A percentile compares a stretch with the other conserved stretches of the same genome.
Conservation (phyloP, 2,329 filamentous ascomycete genomes). For the Epichloe hybrida region DNA sequence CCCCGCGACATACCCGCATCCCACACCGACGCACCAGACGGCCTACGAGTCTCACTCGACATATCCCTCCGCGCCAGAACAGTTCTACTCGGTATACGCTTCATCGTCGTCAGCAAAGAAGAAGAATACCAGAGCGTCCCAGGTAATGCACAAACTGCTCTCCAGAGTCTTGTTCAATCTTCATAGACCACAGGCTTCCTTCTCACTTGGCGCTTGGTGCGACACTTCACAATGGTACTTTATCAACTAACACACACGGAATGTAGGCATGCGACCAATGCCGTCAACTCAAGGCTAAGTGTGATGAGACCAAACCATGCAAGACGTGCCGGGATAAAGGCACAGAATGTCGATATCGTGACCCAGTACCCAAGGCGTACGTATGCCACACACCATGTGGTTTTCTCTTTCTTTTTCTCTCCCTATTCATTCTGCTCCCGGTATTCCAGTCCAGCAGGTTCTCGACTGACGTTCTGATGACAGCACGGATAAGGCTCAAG, state of each 20-base stretch:
- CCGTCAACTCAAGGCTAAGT: conserved; percentile 78
- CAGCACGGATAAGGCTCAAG: conserved; percentile 46
- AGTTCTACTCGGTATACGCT: conserved; percentile 28
- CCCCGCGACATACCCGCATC: conserved; percentile 26
- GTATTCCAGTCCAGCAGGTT: neutral
- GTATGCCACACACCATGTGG: neutral
- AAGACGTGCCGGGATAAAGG: conserved; percentile 83
- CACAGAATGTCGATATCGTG: conserved; percentile 74
- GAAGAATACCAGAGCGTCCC: conserved; percentile 52
- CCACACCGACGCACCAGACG: conserved; percentile 25
- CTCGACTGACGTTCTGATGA: conserved; percentile 6
- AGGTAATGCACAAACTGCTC: conserved; percentile 27
- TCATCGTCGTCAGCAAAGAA: conserved; percentile 34
- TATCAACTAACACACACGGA: neutral
- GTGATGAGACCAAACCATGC: conserved; percentile 72
- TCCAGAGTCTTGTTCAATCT: neutral
- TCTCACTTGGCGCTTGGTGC: neutral
- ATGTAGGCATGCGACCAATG: conserved; percentile 79
- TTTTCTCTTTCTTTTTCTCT: neutral
- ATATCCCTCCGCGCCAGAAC: conserved; percentile 21
- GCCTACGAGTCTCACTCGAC: conserved; percentile 23
- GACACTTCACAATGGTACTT: no score
- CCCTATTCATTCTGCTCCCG: neutral
- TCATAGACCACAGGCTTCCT: neutral
- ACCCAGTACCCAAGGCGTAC: conserved; percentile 83